Evolutionary conservation across 352 stramenopile genomes (phyloP).

Genomic region (Elongisporangium anandrum): DNA sequence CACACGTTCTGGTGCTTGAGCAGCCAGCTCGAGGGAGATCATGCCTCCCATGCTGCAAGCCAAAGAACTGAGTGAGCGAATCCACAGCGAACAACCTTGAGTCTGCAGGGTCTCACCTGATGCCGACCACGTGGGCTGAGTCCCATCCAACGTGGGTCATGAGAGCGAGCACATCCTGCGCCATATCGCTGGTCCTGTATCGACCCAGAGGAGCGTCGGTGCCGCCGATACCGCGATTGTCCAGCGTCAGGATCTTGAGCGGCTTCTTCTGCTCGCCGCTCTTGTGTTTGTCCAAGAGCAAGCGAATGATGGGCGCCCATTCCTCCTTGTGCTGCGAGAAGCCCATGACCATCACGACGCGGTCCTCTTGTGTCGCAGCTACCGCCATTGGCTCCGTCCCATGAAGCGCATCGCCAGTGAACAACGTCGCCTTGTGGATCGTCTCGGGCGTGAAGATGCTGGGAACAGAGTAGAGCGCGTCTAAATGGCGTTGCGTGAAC

Average conservation of each 20-base stretch:
- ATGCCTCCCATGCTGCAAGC: conserved; percentile 68
- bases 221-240: conserved; percentile 34
- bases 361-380: conserved; percentile 8
- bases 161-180: conserved; percentile 24
- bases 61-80: too few species aligned
- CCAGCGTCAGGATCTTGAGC: conserved; percentile 29
- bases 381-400: conserved; percentile 9
- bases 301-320: conserved; percentile 12
- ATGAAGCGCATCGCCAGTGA: conserved; percentile 15
- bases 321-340: conserved; percentile 15
- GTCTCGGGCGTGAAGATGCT: too few species aligned
- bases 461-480: conserved; percentile 25
- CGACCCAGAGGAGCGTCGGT: conserved; percentile 21
- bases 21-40: conserved; percentile 58
- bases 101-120: too few species aligned
- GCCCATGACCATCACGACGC: conserved; percentile 23
- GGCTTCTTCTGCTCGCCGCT: conserved; percentile 6
- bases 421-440: conserved; percentile 14
- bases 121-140: conserved; percentile 33
- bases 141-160: conserved; percentile 29
- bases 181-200: conserved; percentile 38
- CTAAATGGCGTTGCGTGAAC: conserved; percentile 16
- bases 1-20: conserved; percentile 35
- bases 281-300: conserved; percentile 13
- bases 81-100: too few species aligned